Percentiles rank a stretch among this genome's conserved stretches.
These are phyloP conservation scores for Psilocybe cubensis DNA, from an alignment of 768 basidiomycete genomes.

Conservation along the genomic window DNA sequence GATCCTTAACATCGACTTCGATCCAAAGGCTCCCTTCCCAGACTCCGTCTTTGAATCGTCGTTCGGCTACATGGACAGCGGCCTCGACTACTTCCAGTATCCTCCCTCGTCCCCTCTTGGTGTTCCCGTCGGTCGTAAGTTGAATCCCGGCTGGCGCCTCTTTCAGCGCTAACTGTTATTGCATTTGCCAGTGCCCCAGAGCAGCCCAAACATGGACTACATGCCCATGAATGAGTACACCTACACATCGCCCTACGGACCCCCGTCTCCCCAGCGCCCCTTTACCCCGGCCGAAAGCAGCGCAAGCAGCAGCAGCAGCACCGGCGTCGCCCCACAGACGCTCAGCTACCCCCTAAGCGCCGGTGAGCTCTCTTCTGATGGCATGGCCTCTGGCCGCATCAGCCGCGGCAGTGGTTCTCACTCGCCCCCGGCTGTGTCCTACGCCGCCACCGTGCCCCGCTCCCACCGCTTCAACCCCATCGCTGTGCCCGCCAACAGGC, in stretches of 20 bases:
- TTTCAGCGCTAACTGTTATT: slow-evolving; percentile 14
- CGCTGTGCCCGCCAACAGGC: slow-evolving; percentile 55
- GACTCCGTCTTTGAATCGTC: slow-evolving; percentile 51
- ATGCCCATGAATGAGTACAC: slow-evolving; percentile 57
- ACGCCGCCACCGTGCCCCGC: slow-evolving; percentile 65
- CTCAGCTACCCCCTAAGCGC: slow-evolving; percentile 69
- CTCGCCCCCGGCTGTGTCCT: slow-evolving; percentile 52
- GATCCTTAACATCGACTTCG: slow-evolving; percentile 50
- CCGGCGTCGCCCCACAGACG: slow-evolving; percentile 70
- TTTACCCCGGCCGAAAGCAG: slow-evolving; percentile 65
- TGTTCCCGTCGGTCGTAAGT: slow-evolving; percentile 69
- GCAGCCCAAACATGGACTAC: slow-evolving; percentile 67
- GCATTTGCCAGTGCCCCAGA: slow-evolving; percentile 49
- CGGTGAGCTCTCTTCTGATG: slow-evolving; percentile 74
- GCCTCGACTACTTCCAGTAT: slow-evolving; percentile 71
- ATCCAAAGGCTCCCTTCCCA: slow-evolving; percentile 37
- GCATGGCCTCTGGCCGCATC: slow-evolving; percentile 62
- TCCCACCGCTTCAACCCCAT: slow-evolving; percentile 85
- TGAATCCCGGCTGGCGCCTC: slow-evolving; percentile 3
- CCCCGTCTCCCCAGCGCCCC: slow-evolving; percentile 62
- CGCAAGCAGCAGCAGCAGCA: background rate
- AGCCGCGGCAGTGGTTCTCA: slow-evolving; percentile 73
- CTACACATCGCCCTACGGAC: slow-evolving; percentile 53
- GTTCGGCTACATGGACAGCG: slow-evolving; percentile 54
- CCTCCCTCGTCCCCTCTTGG: slow-evolving; percentile 66